Percentiles rank a stretch among this genome's conserved stretches.
These are phyloP conservation scores for Nakaseomyces kungkrabaensis DNA, from an alignment of 1,139 yeast species.

Conservation along the genomic window DNA sequence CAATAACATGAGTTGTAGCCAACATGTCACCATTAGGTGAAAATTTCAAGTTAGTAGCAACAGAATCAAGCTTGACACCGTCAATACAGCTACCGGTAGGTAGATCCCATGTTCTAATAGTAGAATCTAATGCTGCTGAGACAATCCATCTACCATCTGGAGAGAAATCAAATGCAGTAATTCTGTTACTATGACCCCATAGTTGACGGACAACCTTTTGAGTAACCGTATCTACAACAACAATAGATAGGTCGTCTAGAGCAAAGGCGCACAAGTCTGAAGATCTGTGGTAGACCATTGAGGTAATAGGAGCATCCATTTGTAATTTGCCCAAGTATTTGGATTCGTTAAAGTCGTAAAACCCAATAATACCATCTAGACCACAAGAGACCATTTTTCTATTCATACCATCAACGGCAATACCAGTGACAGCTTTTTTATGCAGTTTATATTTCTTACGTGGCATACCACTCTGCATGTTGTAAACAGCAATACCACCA, in stretches of 20 bases:
- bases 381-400: constrained; percentile 79
- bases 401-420: constrained; percentile 85
- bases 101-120: constrained; percentile 93
- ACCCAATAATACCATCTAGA: constrained; percentile 80
- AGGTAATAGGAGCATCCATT: constrained; percentile 69
- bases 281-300: constrained; percentile 64
- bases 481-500: constrained; percentile 85
- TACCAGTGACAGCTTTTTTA: constrained; percentile 74
- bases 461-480: constrained; percentile 78
- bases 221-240: constrained; percentile 73
- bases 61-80: constrained; percentile 68
- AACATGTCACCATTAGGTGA: constrained; percentile 86
- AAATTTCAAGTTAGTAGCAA: constrained; percentile 70
- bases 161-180: constrained; percentile 81
- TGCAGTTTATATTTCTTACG: constrained; percentile 62
- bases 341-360: constrained; percentile 74
- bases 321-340: constrained; percentile 57
- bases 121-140: constrained; percentile 73
- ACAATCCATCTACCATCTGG: constrained; percentile 96
- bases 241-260: constrained; percentile 76
- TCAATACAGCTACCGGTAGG: constrained; percentile 97
- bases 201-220: constrained; percentile 77
- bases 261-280: constrained; percentile 82
- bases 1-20: constrained; percentile 88
- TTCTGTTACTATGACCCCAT: constrained; percentile 83